Percentiles rank a stretch among this genome's conserved stretches.
phyloP scores from a whole-genome alignment of 805 yeast genomes.

The Saccharomycopsis schoenii region DNA sequence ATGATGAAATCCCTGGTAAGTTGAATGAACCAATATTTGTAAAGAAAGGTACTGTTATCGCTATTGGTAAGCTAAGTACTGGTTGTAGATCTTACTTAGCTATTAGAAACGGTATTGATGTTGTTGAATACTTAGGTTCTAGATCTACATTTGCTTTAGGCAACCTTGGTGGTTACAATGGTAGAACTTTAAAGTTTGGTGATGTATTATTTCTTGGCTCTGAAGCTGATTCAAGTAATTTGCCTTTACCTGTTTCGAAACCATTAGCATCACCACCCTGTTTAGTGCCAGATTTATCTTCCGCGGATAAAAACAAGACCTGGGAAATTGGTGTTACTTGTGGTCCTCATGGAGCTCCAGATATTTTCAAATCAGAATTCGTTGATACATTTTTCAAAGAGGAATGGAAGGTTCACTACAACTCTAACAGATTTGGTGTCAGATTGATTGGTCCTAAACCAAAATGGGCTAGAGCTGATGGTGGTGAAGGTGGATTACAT shows the following conservation, averaged over 20 bases:
- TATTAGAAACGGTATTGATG: constrained; percentile 88
- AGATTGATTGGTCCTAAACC: constrained; percentile 94
- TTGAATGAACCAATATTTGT: constrained; percentile 70
- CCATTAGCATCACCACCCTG: constrained; percentile 33
- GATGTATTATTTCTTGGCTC: constrained; percentile 86
- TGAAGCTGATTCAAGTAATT: constrained; percentile 49
- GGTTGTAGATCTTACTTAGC: constrained; percentile 92
- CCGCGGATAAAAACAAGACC: constrained; percentile 15
- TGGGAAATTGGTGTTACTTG: constrained; percentile 92
- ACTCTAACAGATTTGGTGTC: constrained; percentile 94
- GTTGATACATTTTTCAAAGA: constrained; percentile 64
- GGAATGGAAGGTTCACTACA: constrained; percentile 93
- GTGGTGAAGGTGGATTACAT: constrained; percentile 97
- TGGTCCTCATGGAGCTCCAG: constrained; percentile 98
- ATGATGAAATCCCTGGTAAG: constrained; percentile 2
- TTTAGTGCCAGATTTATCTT: constrained; percentile 44
- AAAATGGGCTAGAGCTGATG: constrained; percentile 90
- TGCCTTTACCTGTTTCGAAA: constrained; percentile 62
- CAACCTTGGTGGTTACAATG: constrained; percentile 87
- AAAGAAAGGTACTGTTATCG: constrained; percentile 64
- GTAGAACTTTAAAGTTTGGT: constrained; percentile 83
- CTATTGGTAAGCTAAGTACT: constrained; percentile 66
- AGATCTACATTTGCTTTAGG: constrained; percentile 72
- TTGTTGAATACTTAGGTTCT: constrained; percentile 90
- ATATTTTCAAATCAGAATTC: constrained; percentile 72